These are phyloP conservation scores for Endocalyx cinctus DNA, from an alignment of 2,329 filamentous ascomycete species.

Conservation along the genomic window DNA sequence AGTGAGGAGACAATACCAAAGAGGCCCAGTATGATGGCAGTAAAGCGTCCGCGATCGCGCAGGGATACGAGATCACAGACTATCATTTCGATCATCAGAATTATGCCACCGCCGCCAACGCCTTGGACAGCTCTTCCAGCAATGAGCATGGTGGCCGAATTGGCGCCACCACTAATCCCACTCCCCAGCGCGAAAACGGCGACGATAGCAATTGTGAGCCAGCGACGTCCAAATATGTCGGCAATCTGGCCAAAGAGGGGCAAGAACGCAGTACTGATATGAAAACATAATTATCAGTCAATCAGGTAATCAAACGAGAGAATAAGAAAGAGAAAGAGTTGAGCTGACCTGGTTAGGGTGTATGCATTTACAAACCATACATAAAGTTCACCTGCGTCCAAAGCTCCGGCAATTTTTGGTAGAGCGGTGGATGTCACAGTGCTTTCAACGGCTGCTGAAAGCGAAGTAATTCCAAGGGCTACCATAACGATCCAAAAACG, in stretches of 20 bases:
- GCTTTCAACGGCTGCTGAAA: not conserved
- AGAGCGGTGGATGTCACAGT: not conserved
- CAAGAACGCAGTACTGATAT: not conserved
- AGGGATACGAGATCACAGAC: conserved; percentile 45
- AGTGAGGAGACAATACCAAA: conserved; percentile 16
- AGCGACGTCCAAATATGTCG: not conserved
- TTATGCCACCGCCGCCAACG: conserved; percentile 7
- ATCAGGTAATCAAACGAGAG: no score
- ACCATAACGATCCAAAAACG: no score
- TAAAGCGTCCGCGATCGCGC: conserved; percentile 37
- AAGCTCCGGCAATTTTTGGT: not conserved
- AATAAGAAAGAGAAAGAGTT: not conserved
- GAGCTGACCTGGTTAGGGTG: not conserved
- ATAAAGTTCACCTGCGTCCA: not conserved
- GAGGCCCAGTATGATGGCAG: conserved; percentile 19
- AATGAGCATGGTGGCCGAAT: not conserved
- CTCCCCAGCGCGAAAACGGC: not conserved
- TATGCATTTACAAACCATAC: not conserved
- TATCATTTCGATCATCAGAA: conserved; percentile 40
- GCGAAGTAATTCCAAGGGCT: no score
- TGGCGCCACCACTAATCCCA: not conserved
- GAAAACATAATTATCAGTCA: not conserved
- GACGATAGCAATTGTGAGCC: not conserved
- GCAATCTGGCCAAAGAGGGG: not conserved
- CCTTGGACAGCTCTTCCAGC: not conserved